Evolutionary conservation across 129 eudicot species (phyloP), one percentile per base, ranked within the genome.

Genomic region (Chrysanthemum seticuspe): DNA sequence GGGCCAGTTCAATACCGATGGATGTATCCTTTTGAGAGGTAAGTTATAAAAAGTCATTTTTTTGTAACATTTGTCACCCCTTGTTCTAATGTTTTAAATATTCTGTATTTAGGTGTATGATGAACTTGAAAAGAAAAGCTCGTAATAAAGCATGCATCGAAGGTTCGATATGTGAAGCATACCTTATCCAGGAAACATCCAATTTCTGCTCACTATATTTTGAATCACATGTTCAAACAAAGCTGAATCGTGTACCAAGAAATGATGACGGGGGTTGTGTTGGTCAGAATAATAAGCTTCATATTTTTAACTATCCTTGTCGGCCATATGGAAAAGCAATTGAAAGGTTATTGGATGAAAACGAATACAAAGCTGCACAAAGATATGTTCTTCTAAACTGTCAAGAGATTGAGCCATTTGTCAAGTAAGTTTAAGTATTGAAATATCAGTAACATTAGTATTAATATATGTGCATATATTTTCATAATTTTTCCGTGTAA

Each of bases 21-120:
- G 75, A 70, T 70, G 65, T 70, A 55, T 9, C 70, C 54, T 65
- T 67, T 67, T 67, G 72, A 67, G 59, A 70, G 63, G 74, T 70
- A 53, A 31, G 4, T 0, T 3, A 59, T 5, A 9, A 2, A 2
- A 1, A 13, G n/a, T 2, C 2, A 52, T 52, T 1, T 52, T 59
- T 2, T 12, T 60, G 15, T 3, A 5, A 6, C 3, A 1, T 10
- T 25, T 1, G 31, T 9, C 27, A 10, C 27, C 10, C 11, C 1
- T 0, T 31, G 36, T 60, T 6, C 14, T 23, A 10, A 60, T 10
- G 5, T 4, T 60, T 11, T 23, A 8, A 1, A 23, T 6, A 60
- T 23, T n/a, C 23, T 2, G 10, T 15, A 3, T 19, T 27, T 4
- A 61, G 66, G 18, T 61, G 18, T 27, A 61, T 29, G 66, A 29